A percentile compares a stretch with the other conserved stretches of the same genome.
Evolutionary conservation across 768 basidiomycete genomes (phyloP).

Genomic region (Boletus sp.): DNA sequence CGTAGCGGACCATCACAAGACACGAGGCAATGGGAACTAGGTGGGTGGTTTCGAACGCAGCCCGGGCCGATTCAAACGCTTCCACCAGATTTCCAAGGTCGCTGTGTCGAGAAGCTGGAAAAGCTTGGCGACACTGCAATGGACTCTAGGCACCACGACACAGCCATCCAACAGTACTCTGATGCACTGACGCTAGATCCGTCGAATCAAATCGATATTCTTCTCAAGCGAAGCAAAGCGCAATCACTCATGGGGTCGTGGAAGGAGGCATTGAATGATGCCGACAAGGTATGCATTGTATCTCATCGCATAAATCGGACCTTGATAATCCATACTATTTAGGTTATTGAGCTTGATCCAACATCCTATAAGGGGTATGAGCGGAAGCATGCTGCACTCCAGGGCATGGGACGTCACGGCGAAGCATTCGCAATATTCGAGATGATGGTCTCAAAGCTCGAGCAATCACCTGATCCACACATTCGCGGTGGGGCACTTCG

Average conservation of each 20-base stretch:
- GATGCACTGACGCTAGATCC: not conserved
- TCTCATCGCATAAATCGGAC: too few relatives aligned
- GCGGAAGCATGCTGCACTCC: not conserved
- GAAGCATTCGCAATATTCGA: not conserved
- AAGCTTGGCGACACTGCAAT: not conserved
- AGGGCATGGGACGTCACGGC: not conserved
- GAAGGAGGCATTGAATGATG: not conserved
- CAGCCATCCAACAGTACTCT: not conserved
- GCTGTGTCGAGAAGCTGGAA: not conserved
- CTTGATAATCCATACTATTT: too few relatives aligned
- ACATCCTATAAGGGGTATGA: conserved; percentile 4
- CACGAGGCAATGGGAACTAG: not conserved
- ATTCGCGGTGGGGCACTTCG: not conserved
- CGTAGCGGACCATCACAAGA: not conserved
- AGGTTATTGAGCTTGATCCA: not conserved
- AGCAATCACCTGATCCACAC: not conserved
- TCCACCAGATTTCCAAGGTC: not conserved
- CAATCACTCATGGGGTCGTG: not conserved
- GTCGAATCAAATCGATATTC: not conserved
- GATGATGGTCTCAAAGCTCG: not conserved
- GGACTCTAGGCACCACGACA: not conserved
- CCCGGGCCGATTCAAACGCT: too few relatives aligned
- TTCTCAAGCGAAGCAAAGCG: not conserved
- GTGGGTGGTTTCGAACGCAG: not conserved
- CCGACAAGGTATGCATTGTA: not conserved